Evolutionary conservation across 164 flowering plant genomes (phyloP).

Genomic region (Santalum album): DNA sequence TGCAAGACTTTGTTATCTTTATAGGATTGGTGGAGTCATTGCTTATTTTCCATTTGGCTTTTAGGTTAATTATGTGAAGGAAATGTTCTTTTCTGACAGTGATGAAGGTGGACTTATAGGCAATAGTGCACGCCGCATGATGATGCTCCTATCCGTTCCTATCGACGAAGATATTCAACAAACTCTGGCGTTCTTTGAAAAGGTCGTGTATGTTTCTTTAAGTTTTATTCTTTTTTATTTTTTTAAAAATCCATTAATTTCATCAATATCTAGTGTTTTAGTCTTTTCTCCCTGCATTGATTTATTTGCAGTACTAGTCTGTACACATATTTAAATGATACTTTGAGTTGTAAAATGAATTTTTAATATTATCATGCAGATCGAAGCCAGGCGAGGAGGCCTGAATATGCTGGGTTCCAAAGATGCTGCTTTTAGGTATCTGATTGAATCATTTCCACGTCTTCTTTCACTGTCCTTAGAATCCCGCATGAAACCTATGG

Average conservation of each 20-base stretch:
- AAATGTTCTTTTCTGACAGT: constrained; percentile 58
- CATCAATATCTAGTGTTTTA: not conserved
- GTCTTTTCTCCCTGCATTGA: not conserved
- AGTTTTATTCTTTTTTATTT: not conserved
- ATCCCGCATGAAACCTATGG: constrained; percentile 40
- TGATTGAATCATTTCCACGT: constrained; percentile 76
- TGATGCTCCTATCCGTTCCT: constrained; percentile 60
- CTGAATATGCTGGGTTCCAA: constrained; percentile 52
- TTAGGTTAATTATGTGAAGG: constrained; percentile 81
- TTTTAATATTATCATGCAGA: constrained; percentile 27
- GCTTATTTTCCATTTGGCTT: constrained; percentile 21
- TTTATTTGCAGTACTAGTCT: too few relatives aligned
- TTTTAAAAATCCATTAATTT: not conserved
- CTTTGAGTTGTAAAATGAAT: not conserved
- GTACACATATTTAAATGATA: too few relatives aligned
- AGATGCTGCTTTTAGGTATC: constrained; percentile 52
- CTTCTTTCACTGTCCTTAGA: constrained; percentile 57
- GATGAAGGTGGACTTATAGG: constrained; percentile 29
- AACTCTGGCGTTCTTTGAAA: constrained; percentile 78
- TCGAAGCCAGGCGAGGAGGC: constrained; percentile 96
- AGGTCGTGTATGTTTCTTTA: constrained; percentile 37
- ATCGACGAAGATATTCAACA: constrained; percentile 75
- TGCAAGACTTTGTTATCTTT: too few relatives aligned
- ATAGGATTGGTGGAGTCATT: not conserved
- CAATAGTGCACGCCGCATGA: constrained; percentile 70